phyloP scores from a whole-genome alignment of 2,329 filamentous ascomycete genomes.

The Trichocomaceae sp. region DNA sequence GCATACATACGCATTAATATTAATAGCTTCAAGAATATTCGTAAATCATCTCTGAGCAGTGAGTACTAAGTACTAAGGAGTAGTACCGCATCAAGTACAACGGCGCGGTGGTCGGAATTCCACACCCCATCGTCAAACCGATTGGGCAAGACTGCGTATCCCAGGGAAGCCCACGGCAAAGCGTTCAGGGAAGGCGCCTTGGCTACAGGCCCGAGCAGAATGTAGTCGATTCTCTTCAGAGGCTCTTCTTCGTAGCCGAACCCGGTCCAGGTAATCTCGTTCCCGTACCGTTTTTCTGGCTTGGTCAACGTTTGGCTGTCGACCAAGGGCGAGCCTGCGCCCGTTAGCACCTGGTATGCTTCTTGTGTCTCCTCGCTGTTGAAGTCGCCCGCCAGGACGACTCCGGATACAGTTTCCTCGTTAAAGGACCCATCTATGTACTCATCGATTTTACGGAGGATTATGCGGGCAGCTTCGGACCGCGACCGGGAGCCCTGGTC shows the following conservation, averaged over 20 bases:
- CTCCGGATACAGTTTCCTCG: conserved; percentile 29
- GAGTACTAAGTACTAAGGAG: no score
- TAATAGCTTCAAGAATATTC: no score
- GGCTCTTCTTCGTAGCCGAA: conserved; percentile 40
- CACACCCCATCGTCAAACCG: conserved; percentile 51
- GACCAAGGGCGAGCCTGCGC: conserved; percentile 26
- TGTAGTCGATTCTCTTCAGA: conserved; percentile 46
- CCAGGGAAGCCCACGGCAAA: conserved; percentile 37
- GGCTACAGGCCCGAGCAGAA: conserved; percentile 38
- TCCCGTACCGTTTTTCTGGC: conserved; percentile 40
- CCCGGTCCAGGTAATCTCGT: conserved; percentile 49
- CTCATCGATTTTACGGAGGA: conserved; percentile 38
- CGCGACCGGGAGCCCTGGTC: conserved; percentile 45
- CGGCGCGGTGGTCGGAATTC: conserved; percentile 51
- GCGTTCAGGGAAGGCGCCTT: neutral
- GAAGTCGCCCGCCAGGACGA: conserved; percentile 51
- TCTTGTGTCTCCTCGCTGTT: conserved; percentile 48
- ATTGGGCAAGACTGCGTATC: conserved; percentile 49
- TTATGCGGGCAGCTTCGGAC: conserved; percentile 48
- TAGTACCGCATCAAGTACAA: conserved; percentile 46
- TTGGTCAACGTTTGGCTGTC: conserved; percentile 36
- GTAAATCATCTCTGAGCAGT: conserved; percentile 18
- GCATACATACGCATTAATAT: no score
- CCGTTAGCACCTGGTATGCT: conserved; percentile 48
- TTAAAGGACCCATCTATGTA: conserved; percentile 22